A percentile compares a stretch with the other conserved stretches of the same genome.
Evolutionary conservation across 2,329 filamentous ascomycete species (phyloP).

Genomic region (Scedosporium aurantiacum): DNA sequence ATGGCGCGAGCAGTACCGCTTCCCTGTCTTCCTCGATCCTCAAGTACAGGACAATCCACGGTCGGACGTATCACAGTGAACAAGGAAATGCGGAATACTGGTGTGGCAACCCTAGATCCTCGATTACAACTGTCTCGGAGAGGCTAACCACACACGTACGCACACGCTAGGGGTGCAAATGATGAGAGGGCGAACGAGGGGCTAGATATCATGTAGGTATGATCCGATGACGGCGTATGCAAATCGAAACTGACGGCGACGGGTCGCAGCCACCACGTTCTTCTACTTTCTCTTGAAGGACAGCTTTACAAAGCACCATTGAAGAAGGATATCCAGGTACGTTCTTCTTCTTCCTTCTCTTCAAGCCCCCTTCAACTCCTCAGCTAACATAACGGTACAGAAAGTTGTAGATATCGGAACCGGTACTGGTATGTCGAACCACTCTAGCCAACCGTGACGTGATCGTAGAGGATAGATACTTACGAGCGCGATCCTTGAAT

Average conservation of each 20-base stretch:
- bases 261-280: slow-evolving; percentile 7
- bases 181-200: slow-evolving; percentile 17
- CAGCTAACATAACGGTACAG: slow-evolving; percentile 15
- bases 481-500: background rate
- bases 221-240: background rate
- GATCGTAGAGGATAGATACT: background rate
- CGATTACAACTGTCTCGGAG: background rate
- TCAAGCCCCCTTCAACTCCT: background rate
- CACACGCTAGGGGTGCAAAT: slow-evolving; percentile 15
- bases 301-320: slow-evolving; percentile 9
- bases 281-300: slow-evolving; percentile 5
- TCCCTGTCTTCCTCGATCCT: slow-evolving; percentile 1
- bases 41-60: slow-evolving; percentile 1
- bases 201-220: slow-evolving; percentile 17
- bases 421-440: slow-evolving; percentile 5
- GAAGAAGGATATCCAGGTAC: slow-evolving; percentile 5
- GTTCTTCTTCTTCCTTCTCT: background rate
- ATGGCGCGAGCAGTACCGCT: background rate
- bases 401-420: slow-evolving; percentile 13
- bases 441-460: background rate
- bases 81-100: background rate
- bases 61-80: slow-evolving; percentile 1
- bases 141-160: background rate
- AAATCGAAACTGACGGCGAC: background rate
- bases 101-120: background rate